phyloP scores from a whole-genome alignment of 768 basidiomycete species.

The Boletus rubropictus region DNA sequence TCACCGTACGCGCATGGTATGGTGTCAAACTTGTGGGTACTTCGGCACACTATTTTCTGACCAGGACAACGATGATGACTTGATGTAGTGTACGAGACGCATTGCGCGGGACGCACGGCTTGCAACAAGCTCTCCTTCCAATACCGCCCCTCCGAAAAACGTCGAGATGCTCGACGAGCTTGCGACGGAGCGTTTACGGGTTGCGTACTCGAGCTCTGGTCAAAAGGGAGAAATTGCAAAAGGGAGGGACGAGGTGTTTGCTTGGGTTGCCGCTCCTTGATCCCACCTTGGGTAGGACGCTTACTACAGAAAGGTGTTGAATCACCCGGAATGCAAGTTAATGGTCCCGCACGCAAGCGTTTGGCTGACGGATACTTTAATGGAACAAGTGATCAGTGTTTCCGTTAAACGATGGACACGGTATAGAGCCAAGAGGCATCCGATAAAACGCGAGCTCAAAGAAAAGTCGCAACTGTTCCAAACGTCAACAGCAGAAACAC shows the following conservation, averaged over 20 bases:
- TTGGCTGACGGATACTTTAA: background rate
- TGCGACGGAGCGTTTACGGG: slow-evolving; percentile 64
- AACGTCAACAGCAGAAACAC: too few species aligned
- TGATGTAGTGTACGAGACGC: slow-evolving; percentile 52
- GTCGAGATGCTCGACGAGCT: slow-evolving; percentile 60
- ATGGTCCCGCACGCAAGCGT: background rate
- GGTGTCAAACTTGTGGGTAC: slow-evolving; percentile 71
- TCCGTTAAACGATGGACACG: background rate
- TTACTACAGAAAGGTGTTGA: background rate
- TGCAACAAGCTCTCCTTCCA: slow-evolving; percentile 46
- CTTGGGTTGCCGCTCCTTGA: slow-evolving; percentile 36
- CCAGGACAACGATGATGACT: slow-evolving; percentile 1
- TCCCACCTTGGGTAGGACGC: background rate
- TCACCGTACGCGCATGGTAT: slow-evolving; percentile 73
- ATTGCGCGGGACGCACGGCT: slow-evolving; percentile 40
- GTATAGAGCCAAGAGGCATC: background rate
- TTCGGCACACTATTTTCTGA: background rate
- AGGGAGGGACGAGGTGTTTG: slow-evolving; percentile 39
- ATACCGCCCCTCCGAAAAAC: slow-evolving; percentile 50
- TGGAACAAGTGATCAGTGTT: background rate
- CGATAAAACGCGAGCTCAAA: too few species aligned
- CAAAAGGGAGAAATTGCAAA: slow-evolving; percentile 34
- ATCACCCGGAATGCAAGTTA: background rate
- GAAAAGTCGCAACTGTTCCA: too few species aligned
- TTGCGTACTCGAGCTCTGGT: slow-evolving; percentile 49